Evolutionary conservation across 176 grass and related monocot species (phyloP).

Genomic region (Oryza longistaminata): DNA sequence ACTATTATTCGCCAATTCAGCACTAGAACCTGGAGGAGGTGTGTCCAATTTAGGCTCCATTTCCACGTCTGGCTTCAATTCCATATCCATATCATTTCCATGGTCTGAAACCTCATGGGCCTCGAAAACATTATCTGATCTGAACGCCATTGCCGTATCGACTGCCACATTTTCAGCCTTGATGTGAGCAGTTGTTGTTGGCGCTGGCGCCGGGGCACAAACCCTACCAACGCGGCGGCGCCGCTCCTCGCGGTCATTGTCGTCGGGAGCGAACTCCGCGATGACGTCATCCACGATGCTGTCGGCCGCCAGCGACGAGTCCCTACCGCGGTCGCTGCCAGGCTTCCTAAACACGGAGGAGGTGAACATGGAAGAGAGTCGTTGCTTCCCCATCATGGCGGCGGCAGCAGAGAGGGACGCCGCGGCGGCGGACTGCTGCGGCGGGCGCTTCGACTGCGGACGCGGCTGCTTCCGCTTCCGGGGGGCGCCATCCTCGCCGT

Average conservation of each 20-base stretch:
- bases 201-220: slow-evolving; percentile 20
- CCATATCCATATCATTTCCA: slow-evolving; percentile 36
- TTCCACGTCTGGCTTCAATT: slow-evolving; percentile 38
- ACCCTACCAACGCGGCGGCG: slow-evolving; percentile 46
- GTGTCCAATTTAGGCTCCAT: slow-evolving; percentile 39
- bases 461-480: slow-evolving; percentile 55
- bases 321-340: slow-evolving; percentile 52
- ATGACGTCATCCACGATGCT: slow-evolving; percentile 85
- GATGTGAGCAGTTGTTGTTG: slow-evolving; percentile 9
- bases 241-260: slow-evolving; percentile 79
- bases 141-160: slow-evolving; percentile 11
- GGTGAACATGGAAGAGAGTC: slow-evolving; percentile 78
- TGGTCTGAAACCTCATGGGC: slow-evolving; percentile 28
- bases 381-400: slow-evolving; percentile 56
- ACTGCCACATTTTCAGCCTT: slow-evolving; percentile 34
- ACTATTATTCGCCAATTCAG: slow-evolving; percentile 27
- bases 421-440: slow-evolving; percentile 51
- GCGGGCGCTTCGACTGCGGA: slow-evolving; percentile 58
- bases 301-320: slow-evolving; percentile 46
- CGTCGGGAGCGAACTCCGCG: slow-evolving; percentile 75
- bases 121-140: slow-evolving; percentile 31
- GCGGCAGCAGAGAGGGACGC: slow-evolving; percentile 55
- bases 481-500: slow-evolving; percentile 31
- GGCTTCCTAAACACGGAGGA: slow-evolving; percentile 69
- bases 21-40: slow-evolving; percentile 14